These are phyloP conservation scores for Botrytis tulipae DNA, from an alignment of 2,329 filamentous ascomycete genomes.

Conservation along the genomic window DNA sequence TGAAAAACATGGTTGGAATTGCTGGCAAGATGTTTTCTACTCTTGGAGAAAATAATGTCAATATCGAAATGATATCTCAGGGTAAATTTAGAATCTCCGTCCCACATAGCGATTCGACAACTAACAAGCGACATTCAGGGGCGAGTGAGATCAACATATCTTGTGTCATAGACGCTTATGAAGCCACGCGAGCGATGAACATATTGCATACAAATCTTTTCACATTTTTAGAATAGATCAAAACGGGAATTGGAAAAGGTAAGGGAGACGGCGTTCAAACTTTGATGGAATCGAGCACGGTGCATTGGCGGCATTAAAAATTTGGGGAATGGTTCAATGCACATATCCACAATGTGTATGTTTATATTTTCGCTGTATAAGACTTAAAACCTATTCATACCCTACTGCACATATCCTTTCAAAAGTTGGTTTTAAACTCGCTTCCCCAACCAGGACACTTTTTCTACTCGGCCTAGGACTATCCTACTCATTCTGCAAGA, in stretches of 20 bases:
- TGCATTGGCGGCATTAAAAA: slow-evolving; percentile 10
- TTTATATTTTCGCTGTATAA: slow-evolving; percentile 13
- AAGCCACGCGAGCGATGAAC: slow-evolving; percentile 91
- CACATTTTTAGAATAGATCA: slow-evolving; percentile 72
- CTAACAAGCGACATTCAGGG: slow-evolving; percentile 50
- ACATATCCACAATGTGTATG: slow-evolving; percentile 14
- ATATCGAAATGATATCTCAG: slow-evolving; percentile 99
- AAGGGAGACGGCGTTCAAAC: slow-evolving; percentile 11
- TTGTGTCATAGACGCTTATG: slow-evolving; percentile 88
- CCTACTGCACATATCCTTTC: background rate
- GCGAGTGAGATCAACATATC: slow-evolving; percentile 99
- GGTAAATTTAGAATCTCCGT: slow-evolving; percentile 52
- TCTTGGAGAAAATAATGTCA: slow-evolving; percentile 87
- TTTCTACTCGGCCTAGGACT: background rate
- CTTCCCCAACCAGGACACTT: background rate
- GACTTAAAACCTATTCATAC: background rate
- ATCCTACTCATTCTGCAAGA: background rate
- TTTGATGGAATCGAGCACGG: slow-evolving; percentile 8
- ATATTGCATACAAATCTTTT: slow-evolving; percentile 96
- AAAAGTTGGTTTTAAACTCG: background rate
- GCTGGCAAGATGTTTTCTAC: slow-evolving; percentile 94
- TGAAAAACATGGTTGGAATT: slow-evolving; percentile 97
- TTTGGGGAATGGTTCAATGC: slow-evolving; percentile 1
- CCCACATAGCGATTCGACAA: slow-evolving; percentile 3
- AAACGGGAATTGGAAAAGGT: slow-evolving; percentile 20